Evolutionary conservation across 768 basidiomycete genomes (phyloP).

Genomic region (Clavaria fumosa): DNA sequence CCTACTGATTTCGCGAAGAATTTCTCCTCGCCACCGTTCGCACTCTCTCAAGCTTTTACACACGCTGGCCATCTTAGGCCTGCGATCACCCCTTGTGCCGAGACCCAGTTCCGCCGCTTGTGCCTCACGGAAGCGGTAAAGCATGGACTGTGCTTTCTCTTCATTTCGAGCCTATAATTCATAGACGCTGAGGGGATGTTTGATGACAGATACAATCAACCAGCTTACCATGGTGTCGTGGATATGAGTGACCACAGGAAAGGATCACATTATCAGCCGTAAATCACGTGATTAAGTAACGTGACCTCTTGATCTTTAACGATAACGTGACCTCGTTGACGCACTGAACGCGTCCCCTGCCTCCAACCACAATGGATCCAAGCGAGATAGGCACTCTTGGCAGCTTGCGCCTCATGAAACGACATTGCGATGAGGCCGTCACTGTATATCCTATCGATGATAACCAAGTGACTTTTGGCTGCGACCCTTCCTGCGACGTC

Average conservation of each 20-base stretch:
- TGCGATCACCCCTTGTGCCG: conserved; percentile 65
- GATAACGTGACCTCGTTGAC: too few relatives aligned
- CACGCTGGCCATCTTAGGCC: conserved; percentile 82
- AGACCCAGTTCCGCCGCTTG: conserved; percentile 94
- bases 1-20: conserved; percentile 82
- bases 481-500: conserved; percentile 47
- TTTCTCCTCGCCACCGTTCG: conserved; percentile 93
- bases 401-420: conserved; percentile 48
- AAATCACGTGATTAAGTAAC: too few relatives aligned
- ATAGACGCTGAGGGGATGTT: too few relatives aligned
- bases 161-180: conserved; percentile 98
- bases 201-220: too few relatives aligned
- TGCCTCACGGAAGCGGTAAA: conserved; percentile 91
- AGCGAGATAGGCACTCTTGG: conserved; percentile 51
- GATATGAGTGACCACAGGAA: too few relatives aligned
- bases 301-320: too few relatives aligned
- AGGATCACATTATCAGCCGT: too few relatives aligned
- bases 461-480: conserved; percentile 51
- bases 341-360: too few relatives aligned
- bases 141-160: conserved; percentile 93
- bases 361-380: conserved; percentile 7
- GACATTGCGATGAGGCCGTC: conserved; percentile 29
- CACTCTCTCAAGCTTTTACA: conserved; percentile 89
- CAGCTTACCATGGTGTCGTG: too few relatives aligned
- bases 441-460: conserved; percentile 64